Base-by-base conservation (phyloP, 2,329 filamentous ascomycete species). In the Alternaria triticimaculans region DNA sequence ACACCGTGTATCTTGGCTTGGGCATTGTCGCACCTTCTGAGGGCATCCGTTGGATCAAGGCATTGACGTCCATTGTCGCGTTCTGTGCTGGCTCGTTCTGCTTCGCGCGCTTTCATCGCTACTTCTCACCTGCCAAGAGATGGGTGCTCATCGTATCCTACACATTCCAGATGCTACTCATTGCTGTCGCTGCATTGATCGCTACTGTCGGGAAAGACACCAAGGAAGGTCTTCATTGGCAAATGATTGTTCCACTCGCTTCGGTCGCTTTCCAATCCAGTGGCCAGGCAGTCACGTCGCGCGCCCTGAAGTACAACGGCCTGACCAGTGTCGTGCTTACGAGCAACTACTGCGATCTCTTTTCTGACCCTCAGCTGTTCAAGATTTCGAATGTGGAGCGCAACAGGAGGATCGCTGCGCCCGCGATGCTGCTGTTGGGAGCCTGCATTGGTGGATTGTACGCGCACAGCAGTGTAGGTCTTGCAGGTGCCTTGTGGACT, bases 291-390 rank as follows among this genome's bases (percentile, higher is more conserved):
- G 89, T 94, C n/a, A 87, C 88, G 0, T 92, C 90, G 71, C 82
- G 92, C 4, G 88, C 90, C 0, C 79, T 95, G 63, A 86, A 89
- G 71, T 90, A 89, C 74, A 89, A 88, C 62, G 88, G 89, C 3
- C 81, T 95, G 20, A 94, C 92, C 0, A 93, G 90, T 65, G 92
- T 94, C 15, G 92, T 94, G 4, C 80, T 96, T 63, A 95, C 92
- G 1, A 93, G 90, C 75, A 89, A 92, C 65, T 95, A 94, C 81
- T 94, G 91, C 75, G 92, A 95, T 76, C 75, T 95, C 20, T 93
- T 93, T 70, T 91, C 89, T 2, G 91, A 93, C 72, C 80, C 84
- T 10, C 81, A 83, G 9, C 64, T 89, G n/a, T 77, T 87, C 5
- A 77, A 76, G 0, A 63, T 77, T 12, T 72, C 77, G 2, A 86